Base-by-base conservation (phyloP, 441 rosid species). In the Omphalea diandra region DNA sequence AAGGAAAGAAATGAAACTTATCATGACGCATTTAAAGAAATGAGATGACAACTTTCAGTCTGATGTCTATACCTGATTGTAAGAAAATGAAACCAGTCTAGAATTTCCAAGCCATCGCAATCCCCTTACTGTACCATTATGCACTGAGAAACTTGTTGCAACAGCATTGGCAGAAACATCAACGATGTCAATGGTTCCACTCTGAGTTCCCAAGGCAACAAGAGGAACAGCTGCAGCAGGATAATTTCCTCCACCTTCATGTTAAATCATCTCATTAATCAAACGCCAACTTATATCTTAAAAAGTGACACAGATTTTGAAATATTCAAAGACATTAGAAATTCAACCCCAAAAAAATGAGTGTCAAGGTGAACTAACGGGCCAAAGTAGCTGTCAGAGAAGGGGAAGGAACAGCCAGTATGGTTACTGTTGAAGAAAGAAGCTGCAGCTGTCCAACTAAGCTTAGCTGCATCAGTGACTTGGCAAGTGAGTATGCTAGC, bases 81-180 rank as follows among this genome's bases (percentile, higher is more conserved):
- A 88, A 50, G 99, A 95, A 88, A 88, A 93, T 63, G 98, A 95
- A 79, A 95, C 98, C 70, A 95, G 76, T 83, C 98, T 88, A 75
- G 97, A 90, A 82, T 95, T 95, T 72, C 98, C 99, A 77, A 95
- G 98, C 97, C 97, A 95, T 27, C 99, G 85, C 76, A 95, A 85
- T 67, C 99, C 98, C 83, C 96, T 86, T 73, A 95, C 94, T 43
- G 82, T 82, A 63, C 89, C 79, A 76, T 67, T 82, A 81, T 93
- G 99, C 81, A 85, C 99, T 5, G 88, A 83, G 82, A 92, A 88
- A 80, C 97, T 90, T 12, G 90, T 87, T 4, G 99, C 86, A 75
- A 95, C 89, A 72, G 99, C 94, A 84, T 93, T 92, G 69, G 99
- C 93, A 72, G 92, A 89, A 74, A 95, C 93, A 81, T 95, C 98